Percentiles rank a stretch among this genome's conserved stretches.
phyloP scores from a whole-genome alignment of 148 eudicot species.

The Oxyria digyna region DNA sequence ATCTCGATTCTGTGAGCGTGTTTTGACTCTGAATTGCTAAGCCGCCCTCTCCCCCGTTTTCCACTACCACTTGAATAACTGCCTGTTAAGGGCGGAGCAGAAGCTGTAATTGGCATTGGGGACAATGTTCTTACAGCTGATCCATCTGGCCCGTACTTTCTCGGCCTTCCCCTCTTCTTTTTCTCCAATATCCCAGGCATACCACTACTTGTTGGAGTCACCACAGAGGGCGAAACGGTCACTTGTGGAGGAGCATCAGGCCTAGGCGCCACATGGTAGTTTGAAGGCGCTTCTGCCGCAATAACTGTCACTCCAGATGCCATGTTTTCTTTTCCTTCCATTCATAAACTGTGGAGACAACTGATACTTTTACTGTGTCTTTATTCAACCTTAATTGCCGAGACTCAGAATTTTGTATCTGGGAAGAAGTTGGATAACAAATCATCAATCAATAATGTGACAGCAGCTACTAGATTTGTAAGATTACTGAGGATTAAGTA shows the following conservation, averaged over 20 bases:
- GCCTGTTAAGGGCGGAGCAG: slow-evolving; percentile 31
- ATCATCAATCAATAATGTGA: neutral
- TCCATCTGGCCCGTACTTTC: slow-evolving; percentile 54
- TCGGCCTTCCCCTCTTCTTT: slow-evolving; percentile 71
- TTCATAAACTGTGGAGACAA: slow-evolving; percentile 14
- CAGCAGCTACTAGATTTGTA: neutral
- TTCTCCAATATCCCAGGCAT: slow-evolving; percentile 26
- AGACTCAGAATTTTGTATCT: neutral
- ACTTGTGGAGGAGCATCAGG: slow-evolving; percentile 21
- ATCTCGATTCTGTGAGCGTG: slow-evolving; percentile 12
- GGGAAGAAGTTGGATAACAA: neutral
- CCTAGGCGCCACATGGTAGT: slow-evolving; percentile 44
- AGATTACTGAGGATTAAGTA: neutral
- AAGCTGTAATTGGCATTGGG: slow-evolving; percentile 25
- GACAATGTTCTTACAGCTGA: slow-evolving; percentile 17
- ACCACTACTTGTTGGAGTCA: slow-evolving; percentile 14
- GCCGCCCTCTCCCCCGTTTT: slow-evolving; percentile 22
- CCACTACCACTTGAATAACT: slow-evolving; percentile 18
- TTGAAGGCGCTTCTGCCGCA: slow-evolving; percentile 43
- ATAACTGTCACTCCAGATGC: slow-evolving; percentile 39
- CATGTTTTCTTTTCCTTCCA: slow-evolving; percentile 33
- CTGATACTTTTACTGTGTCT: neutral
- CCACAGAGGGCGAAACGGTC: slow-evolving; percentile 15
- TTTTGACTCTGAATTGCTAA: slow-evolving; percentile 10
- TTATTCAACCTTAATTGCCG: neutral